Base-by-base conservation (phyloP, 1,284 basidiomycete species). In the Jaminaea rosea region DNA sequence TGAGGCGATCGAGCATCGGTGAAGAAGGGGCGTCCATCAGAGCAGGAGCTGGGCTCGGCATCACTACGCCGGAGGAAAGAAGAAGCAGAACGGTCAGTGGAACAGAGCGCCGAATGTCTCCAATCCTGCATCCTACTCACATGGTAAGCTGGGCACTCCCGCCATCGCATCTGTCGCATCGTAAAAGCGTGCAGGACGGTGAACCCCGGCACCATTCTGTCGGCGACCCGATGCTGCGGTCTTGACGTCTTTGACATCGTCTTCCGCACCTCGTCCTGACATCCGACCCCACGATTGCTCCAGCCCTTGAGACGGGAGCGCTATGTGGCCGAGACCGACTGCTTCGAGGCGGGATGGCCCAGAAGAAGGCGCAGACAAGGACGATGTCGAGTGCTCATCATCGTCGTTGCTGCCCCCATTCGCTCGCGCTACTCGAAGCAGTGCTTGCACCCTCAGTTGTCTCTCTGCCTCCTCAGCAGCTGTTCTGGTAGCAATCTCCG, bases 101-200 rank as follows among this genome's bases (percentile, higher is more conserved):
- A 31, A 15, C 8, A 31, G 15, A 31, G 29, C 15, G 29, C 29
- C 29, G 23, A n/a, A 2, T 11, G 23, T 44, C 23, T 44, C 31
- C 44, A 29, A n/a, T 11, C 26, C 7, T n/a, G 23, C 23, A 15
- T 15, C 15, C 9, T 21, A 51, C 49, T 51, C 31, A 51, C 50
- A 32, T 1, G 63, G 63, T 60, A 65, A 59, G 52, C 65, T 67
- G 5, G 66, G 66, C 4, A 68, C 66, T 7, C 66, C 66, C 2
- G 59, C 59, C 5, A 66, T 8, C 9, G 29, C 29, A 31, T 31
- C 29, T 31, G 29, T 15, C 8, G 29, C 29, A 15, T 31, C 29
- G 29, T 31, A 31, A 15, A 8, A 31, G 29, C 29, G 29, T 8
- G 29, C 29, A 8, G 29, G 29, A 8, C 53, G 29, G 52, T 60